Conservation (phyloP, 140 eudicot genomes). For the Stevia rebaudiana region DNA sequence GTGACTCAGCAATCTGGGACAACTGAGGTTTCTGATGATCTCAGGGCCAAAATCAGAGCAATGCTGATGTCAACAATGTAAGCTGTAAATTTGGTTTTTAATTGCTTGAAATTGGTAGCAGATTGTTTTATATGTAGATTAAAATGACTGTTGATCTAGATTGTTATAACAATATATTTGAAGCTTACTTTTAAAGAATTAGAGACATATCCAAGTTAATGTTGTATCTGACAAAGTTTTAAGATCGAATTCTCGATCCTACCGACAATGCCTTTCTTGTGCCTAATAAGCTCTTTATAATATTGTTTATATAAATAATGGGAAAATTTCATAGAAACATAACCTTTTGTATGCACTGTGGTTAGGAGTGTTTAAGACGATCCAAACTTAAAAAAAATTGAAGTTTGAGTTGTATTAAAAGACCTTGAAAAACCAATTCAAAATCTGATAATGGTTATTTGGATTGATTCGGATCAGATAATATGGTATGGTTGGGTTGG, state of each 20-base stretch:
- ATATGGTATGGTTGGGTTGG: too few species aligned
- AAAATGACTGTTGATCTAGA: background rate
- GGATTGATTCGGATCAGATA: too few species aligned
- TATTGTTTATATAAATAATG: too few species aligned
- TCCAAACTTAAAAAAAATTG: too few species aligned
- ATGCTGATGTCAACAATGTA: slow-evolving; percentile 72
- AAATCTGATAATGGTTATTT: too few species aligned
- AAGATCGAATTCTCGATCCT: background rate
- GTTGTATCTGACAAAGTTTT: background rate
- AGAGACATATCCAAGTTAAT: background rate
- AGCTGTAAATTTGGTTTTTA: slow-evolving; percentile 12
- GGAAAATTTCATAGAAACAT: too few species aligned
- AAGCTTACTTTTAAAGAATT: background rate
- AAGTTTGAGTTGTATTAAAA: too few species aligned
- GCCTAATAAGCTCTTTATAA: too few species aligned
- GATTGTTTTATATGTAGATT: background rate
- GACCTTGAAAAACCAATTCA: too few species aligned
- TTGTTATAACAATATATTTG: background rate
- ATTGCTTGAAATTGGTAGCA: background rate
- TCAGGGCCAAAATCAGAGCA: slow-evolving; percentile 88
- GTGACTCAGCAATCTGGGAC: slow-evolving; percentile 42
- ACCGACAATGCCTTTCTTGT: background rate
- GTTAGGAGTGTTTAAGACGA: too few species aligned
- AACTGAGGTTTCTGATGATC: slow-evolving; percentile 71
- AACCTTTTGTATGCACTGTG: too few species aligned